Evolutionary conservation across 805 yeast species (phyloP).

Genomic region (Nakazawaea sp.): DNA sequence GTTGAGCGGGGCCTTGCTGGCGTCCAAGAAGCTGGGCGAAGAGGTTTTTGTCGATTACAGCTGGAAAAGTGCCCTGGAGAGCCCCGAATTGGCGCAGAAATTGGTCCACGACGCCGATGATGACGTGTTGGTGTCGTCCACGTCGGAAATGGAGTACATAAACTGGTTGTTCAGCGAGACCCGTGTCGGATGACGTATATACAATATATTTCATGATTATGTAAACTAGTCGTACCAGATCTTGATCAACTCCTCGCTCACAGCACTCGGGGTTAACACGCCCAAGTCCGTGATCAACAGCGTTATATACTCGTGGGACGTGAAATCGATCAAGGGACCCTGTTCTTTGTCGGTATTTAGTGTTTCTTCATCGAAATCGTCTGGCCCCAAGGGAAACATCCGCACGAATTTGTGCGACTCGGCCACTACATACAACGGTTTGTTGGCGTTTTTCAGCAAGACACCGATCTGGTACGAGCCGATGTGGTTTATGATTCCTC

Average conservation of each 20-base stretch:
- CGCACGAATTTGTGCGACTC: slow-evolving; percentile 96
- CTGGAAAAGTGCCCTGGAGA: slow-evolving; percentile 33
- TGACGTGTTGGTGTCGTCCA: slow-evolving; percentile 17
- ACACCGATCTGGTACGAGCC: slow-evolving; percentile 96
- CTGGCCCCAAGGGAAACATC: slow-evolving; percentile 89
- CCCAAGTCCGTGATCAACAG: slow-evolving; percentile 96
- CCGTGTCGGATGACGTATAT: neutral
- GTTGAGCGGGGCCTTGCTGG: slow-evolving; percentile 61
- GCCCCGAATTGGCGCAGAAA: slow-evolving; percentile 19
- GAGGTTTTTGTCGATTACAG: slow-evolving; percentile 38
- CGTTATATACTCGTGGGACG: slow-evolving; percentile 92
- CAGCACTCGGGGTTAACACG: slow-evolving; percentile 95
- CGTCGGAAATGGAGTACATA: slow-evolving; percentile 25
- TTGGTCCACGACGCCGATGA: slow-evolving; percentile 15
- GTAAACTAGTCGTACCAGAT: slow-evolving; percentile 84
- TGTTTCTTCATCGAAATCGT: slow-evolving; percentile 62
- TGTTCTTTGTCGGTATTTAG: slow-evolving; percentile 32
- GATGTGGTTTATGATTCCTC: slow-evolving; percentile 92
- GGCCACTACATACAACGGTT: slow-evolving; percentile 90
- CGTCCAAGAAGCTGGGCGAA: slow-evolving; percentile 58
- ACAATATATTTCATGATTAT: neutral
- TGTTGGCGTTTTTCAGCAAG: slow-evolving; percentile 80
- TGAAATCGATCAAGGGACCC: slow-evolving; percentile 75
- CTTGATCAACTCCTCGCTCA: slow-evolving; percentile 95
- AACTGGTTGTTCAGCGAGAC: slow-evolving; percentile 21